Evolutionary conservation across 2,329 filamentous ascomycete genomes (phyloP).

Genomic region (Pseudogymnoascus sp.): DNA sequence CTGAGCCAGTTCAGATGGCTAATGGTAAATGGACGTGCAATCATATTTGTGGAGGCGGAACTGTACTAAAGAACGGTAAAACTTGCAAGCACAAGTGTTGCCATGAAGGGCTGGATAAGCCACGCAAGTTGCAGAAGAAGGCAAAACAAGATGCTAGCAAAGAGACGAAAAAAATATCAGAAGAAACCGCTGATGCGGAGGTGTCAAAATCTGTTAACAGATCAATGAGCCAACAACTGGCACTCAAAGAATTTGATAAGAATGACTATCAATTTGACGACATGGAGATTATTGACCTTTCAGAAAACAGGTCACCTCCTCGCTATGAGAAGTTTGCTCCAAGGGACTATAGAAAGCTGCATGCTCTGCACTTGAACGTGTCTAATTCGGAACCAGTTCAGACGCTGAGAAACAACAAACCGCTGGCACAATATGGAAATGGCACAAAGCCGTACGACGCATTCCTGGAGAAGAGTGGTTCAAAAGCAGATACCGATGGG

Average conservation of each 20-base stretch:
- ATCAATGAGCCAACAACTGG: background rate
- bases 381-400: constrained; percentile 21
- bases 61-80: constrained; percentile 33
- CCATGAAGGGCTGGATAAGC: constrained; percentile 62
- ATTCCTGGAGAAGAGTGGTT: constrained; percentile 16
- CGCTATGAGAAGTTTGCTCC: constrained; percentile 21
- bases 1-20: constrained; percentile 45
- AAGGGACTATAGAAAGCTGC: constrained; percentile 25
- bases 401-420: constrained; percentile 23
- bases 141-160: background rate
- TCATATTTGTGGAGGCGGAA: constrained; percentile 51
- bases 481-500: constrained; percentile 4
- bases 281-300: constrained; percentile 27
- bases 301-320: constrained; percentile 15
- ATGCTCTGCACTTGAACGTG: constrained; percentile 26
- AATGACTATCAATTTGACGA: constrained; percentile 11
- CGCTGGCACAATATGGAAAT: constrained; percentile 22
- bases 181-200: background rate
- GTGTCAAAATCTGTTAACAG: background rate
- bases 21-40: constrained; percentile 73
- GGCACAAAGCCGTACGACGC: constrained; percentile 20
- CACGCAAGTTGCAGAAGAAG: constrained; percentile 24
- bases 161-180: background rate
- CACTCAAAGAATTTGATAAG: background rate
- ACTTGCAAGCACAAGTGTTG: constrained; percentile 68